These are phyloP conservation scores for Calonectria pteridis DNA, from an alignment of 2,329 filamentous ascomycete species.

Conservation along the genomic window DNA sequence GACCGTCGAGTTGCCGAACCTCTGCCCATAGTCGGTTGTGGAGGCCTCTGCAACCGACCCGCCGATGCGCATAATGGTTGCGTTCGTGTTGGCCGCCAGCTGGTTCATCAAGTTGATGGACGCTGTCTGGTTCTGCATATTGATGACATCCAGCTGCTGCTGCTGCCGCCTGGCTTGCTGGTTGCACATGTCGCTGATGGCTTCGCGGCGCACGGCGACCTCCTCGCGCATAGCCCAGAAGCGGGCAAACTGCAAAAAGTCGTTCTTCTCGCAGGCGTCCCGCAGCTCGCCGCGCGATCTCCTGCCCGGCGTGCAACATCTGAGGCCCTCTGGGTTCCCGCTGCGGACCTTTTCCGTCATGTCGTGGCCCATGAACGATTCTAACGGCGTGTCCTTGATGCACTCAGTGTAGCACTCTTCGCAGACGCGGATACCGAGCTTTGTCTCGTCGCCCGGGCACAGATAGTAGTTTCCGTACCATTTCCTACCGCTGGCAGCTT, in stretches of 20 bases:
- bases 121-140: conserved; percentile 11
- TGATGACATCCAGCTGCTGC: not conserved
- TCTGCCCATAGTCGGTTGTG: not conserved
- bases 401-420: conserved; percentile 24
- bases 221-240: conserved; percentile 12
- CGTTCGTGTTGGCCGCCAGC: conserved; percentile 14
- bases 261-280: conserved; percentile 10
- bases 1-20: not conserved
- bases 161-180: not conserved
- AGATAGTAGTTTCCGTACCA: conserved; percentile 22
- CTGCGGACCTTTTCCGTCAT: conserved; percentile 1
- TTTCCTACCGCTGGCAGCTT: conserved; percentile 7
- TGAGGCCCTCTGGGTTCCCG: not conserved
- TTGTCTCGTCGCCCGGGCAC: conserved; percentile 8
- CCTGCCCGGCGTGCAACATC: not conserved
- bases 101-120: conserved; percentile 15
- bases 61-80: conserved; percentile 19
- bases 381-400: conserved; percentile 18
- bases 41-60: not conserved
- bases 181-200: not conserved
- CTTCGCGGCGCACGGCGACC: not conserved
- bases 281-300: conserved; percentile 6
- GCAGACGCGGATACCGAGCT: conserved; percentile 14
- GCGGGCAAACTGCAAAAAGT: conserved; percentile 12
- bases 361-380: conserved; percentile 14